Evolutionary conservation across 345 rosid genomes (phyloP).

Genomic region (Gossypium turneri): DNA sequence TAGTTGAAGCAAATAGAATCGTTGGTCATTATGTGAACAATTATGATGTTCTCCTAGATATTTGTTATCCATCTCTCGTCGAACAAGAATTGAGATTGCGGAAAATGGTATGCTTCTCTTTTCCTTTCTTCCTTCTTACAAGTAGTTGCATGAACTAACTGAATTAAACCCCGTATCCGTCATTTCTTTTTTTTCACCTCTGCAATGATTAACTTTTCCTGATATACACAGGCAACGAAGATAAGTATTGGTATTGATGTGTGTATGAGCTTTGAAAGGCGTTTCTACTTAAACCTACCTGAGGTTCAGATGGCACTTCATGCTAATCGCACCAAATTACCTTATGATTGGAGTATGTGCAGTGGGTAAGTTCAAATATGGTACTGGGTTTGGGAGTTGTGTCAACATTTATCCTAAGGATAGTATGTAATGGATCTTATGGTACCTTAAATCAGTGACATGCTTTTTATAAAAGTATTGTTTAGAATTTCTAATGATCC

Average conservation of each 20-base stretch:
- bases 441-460: background rate
- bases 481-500: background rate
- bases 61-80: conserved; percentile 76
- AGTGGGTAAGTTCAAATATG: conserved; percentile 38
- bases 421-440: background rate
- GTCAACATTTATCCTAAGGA: no score
- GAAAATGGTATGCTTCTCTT: conserved; percentile 45
- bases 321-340: conserved; percentile 65
- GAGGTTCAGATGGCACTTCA: conserved; percentile 92
- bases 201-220: background rate
- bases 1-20: conserved; percentile 42
- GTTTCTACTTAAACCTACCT: conserved; percentile 72
- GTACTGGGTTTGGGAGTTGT: no score
- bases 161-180: background rate
- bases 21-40: conserved; percentile 63
- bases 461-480: background rate
- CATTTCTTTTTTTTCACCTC: background rate
- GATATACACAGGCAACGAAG: conserved; percentile 53
- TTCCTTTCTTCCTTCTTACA: background rate
- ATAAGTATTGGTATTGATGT: conserved; percentile 81
- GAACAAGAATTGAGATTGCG: conserved; percentile 80
- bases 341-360: conserved; percentile 82
- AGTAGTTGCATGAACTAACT: background rate
- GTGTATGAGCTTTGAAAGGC: conserved; percentile 64
- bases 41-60: conserved; percentile 78